Conservation (phyloP, 768 basidiomycete species). For the Phlebiopsis gigantea region DNA sequence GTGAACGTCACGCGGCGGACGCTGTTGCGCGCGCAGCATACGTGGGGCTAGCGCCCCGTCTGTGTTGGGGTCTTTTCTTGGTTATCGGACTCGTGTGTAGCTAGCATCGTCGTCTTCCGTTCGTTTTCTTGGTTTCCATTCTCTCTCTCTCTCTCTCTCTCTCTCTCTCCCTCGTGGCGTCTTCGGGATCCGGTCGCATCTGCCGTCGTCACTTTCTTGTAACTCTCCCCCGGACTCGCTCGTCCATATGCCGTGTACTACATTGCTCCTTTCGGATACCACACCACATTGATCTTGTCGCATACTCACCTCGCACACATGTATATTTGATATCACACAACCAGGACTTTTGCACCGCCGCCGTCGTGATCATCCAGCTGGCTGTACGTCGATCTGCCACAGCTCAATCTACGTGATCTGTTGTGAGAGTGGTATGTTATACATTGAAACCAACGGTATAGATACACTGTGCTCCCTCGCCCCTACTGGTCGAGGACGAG, state of each 20-base stretch:
- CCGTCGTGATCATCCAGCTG: not conserved
- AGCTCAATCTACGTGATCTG: not conserved
- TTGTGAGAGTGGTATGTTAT: not conserved
- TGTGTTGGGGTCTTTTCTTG: not conserved
- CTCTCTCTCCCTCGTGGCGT: not conserved
- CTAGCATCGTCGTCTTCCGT: not conserved
- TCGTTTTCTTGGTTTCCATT: constrained; percentile 1
- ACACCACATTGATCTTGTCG: not conserved
- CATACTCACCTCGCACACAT: not conserved
- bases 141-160: no score
- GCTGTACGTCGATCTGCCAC: not conserved
- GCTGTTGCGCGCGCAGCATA: constrained; percentile 28
- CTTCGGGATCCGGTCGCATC: not conserved
- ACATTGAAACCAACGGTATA: not conserved
- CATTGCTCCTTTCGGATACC: not conserved
- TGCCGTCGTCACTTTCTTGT: not conserved
- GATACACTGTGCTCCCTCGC: not conserved
- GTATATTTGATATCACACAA: not conserved
- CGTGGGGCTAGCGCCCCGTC: not conserved
- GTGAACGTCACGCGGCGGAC: constrained; percentile 48
- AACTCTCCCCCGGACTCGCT: not conserved
- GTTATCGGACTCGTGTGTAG: not conserved
- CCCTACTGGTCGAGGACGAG: constrained; percentile 7
- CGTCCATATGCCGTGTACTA: not conserved
- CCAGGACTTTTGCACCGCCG: not conserved